These are phyloP conservation scores for Prunus mongolica DNA, from an alignment of 306 rosid species.

Conservation along the genomic window DNA sequence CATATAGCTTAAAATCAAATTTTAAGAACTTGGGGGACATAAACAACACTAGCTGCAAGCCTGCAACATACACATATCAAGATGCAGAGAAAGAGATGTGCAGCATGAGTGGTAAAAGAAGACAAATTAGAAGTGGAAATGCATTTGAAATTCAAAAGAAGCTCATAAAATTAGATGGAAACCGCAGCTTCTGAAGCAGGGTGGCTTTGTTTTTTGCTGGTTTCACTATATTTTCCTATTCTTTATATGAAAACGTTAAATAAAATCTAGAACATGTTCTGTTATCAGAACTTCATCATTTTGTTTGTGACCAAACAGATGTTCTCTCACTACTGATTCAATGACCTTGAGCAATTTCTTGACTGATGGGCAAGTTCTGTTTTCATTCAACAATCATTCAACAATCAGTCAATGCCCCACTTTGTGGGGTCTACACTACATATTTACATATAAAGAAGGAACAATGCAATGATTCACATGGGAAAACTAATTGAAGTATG, in stretches of 20 bases:
- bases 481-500: neutral
- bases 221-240: neutral
- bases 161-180: constrained; percentile 6
- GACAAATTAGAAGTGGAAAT: constrained; percentile 50
- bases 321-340: neutral
- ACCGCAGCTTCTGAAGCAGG: constrained; percentile 4
- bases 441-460: neutral
- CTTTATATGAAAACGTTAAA: neutral
- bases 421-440: neutral
- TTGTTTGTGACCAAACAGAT: neutral
- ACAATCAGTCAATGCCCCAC: neutral
- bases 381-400: neutral
- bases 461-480: neutral
- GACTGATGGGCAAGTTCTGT: constrained; percentile 3
- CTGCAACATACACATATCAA: constrained; percentile 17
- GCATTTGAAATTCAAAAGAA: constrained; percentile 29
- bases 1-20: constrained; percentile 2
- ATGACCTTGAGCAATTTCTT: neutral
- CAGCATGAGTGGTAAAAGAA: constrained; percentile 22
- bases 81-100: constrained; percentile 11
- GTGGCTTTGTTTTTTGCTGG: neutral
- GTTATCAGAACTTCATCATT: neutral
- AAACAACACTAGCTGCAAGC: constrained; percentile 14
- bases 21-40: neutral
- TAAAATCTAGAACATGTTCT: neutral